Evolutionary conservation across 495 filamentous ascomycete genomes (phyloP).

Genomic region (Endocarpon pusillum): DNA sequence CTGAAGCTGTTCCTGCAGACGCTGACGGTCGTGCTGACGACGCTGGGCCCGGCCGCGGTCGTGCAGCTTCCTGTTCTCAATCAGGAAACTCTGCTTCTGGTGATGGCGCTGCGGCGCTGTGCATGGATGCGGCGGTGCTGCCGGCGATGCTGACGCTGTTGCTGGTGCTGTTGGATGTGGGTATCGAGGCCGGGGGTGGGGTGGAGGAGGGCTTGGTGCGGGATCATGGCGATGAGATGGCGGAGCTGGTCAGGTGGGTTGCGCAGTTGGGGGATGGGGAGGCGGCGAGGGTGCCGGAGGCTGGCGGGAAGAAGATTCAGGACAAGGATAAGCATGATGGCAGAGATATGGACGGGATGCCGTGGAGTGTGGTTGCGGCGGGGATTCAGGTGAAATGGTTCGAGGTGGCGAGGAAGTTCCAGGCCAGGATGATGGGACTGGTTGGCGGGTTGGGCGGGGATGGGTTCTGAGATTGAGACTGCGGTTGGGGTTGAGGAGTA

Average conservation of each 20-base stretch:
- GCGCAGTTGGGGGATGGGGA: slow-evolving; percentile 32
- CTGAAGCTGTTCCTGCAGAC: slow-evolving; percentile 35
- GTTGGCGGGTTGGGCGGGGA: slow-evolving; percentile 32
- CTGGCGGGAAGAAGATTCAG: slow-evolving; percentile 36
- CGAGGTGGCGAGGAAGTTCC: slow-evolving; percentile 70
- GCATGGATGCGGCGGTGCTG: slow-evolving; percentile 44
- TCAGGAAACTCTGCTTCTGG: slow-evolving; percentile 25
- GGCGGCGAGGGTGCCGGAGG: slow-evolving; percentile 40
- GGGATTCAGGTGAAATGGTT: slow-evolving; percentile 62
- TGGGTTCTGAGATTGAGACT: slow-evolving; percentile 34
- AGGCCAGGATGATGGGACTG: slow-evolving; percentile 38
- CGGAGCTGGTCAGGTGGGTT: slow-evolving; percentile 28
- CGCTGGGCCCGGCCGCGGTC: slow-evolving; percentile 27
- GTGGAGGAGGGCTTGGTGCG: slow-evolving; percentile 52
- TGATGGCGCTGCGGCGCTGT: slow-evolving; percentile 26
- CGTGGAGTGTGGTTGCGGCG: slow-evolving; percentile 45
- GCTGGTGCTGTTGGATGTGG: slow-evolving; percentile 70
- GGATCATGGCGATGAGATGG: slow-evolving; percentile 23
- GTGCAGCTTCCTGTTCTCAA: slow-evolving; percentile 28
- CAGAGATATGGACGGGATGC: slow-evolving; percentile 18
- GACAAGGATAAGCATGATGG: slow-evolving; percentile 9
- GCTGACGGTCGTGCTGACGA: slow-evolving; percentile 30
- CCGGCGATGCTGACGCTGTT: slow-evolving; percentile 64
- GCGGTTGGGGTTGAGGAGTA: too few relatives aligned
- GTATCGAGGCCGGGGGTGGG: slow-evolving; percentile 35